Conservation (phyloP, 169 alveolate species). For the Toxoplasma gondii region DNA sequence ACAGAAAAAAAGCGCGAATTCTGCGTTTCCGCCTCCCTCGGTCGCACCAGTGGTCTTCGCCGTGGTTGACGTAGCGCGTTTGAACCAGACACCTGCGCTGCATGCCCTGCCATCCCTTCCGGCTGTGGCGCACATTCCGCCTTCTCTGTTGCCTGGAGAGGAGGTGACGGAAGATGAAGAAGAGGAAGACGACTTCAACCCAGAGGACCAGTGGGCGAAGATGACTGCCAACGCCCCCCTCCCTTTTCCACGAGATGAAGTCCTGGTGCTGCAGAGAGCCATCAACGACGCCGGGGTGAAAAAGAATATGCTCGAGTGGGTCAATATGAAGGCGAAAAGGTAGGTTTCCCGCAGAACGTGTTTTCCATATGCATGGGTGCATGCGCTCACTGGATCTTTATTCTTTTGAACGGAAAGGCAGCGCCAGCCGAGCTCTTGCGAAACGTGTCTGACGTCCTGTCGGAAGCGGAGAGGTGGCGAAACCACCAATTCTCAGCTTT, state of each 20-base stretch:
- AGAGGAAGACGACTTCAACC: neutral
- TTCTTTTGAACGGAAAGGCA: too few species aligned
- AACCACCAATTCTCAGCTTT: too few species aligned
- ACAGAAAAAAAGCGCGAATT: neutral
- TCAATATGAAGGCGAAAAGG: conserved; percentile 18
- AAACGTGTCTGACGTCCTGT: too few species aligned
- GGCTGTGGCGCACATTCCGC: conserved; percentile 22
- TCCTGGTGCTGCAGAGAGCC: conserved; percentile 29
- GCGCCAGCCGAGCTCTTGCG: too few species aligned
- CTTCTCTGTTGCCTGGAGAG: neutral
- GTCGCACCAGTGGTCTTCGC: conserved; percentile 31
- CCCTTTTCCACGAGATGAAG: neutral
- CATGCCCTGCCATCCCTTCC: conserved; percentile 34
- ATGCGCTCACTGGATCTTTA: too few species aligned
- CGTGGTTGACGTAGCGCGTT: conserved; percentile 23
- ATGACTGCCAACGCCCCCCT: conserved; percentile 16
- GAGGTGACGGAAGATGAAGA: conserved; percentile 15
- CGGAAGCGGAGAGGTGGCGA: too few species aligned
- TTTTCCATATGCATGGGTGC: neutral
- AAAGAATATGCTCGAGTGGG: conserved; percentile 17
- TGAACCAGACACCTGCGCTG: conserved; percentile 13
- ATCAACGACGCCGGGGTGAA: conserved; percentile 13
- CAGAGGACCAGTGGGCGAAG: neutral
- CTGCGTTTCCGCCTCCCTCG: neutral
- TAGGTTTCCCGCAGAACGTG: neutral